These are phyloP conservation scores for Sarcomyxa edulis DNA, from an alignment of 768 basidiomycete species.

Conservation along the genomic window DNA sequence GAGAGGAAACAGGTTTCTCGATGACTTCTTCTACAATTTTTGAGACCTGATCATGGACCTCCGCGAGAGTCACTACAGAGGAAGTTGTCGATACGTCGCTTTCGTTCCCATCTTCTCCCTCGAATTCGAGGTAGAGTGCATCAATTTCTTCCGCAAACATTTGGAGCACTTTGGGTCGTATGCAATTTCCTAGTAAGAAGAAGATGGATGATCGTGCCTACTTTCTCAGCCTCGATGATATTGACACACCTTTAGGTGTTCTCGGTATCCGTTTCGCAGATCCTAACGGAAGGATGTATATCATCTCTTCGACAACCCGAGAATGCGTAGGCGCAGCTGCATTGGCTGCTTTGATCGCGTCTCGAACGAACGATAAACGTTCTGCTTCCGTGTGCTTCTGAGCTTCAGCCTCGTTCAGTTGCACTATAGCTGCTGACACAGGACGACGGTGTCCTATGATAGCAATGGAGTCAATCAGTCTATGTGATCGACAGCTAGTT, in stretches of 20 bases:
- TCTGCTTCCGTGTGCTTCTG: slow-evolving; percentile 4
- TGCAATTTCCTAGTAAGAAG: slow-evolving; percentile 10
- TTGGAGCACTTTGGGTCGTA: slow-evolving; percentile 9
- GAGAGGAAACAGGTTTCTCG: not conserved
- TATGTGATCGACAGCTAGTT: slow-evolving; percentile 4
- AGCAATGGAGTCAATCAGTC: slow-evolving; percentile 5
- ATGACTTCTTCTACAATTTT: slow-evolving; percentile 6
- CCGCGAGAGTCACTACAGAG: not conserved
- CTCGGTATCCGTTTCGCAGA: slow-evolving; percentile 7
- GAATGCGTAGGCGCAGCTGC: slow-evolving; percentile 7
- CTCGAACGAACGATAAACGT: slow-evolving; percentile 3
- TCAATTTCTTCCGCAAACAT: slow-evolving; percentile 9
- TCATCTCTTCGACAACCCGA: slow-evolving; percentile 10
- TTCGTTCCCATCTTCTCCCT: slow-evolving; percentile 2
- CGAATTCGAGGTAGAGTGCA: slow-evolving; percentile 4
- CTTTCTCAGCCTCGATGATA: not conserved
- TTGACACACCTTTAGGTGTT: slow-evolving; percentile 10
- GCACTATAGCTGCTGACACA: slow-evolving; percentile 9
- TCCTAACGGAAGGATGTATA: slow-evolving; percentile 6
- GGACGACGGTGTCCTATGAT: slow-evolving; percentile 10
- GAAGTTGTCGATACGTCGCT: not conserved
- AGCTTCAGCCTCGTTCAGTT: slow-evolving; percentile 5
- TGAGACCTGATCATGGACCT: slow-evolving; percentile 5
- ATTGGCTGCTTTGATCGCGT: slow-evolving; percentile 4
- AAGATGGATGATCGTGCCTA: not conserved